Percentiles rank a stretch among this genome's conserved stretches.
Evolutionary conservation across 2,329 filamentous ascomycete genomes (phyloP).

Genomic region (Fusarium equiseti): DNA sequence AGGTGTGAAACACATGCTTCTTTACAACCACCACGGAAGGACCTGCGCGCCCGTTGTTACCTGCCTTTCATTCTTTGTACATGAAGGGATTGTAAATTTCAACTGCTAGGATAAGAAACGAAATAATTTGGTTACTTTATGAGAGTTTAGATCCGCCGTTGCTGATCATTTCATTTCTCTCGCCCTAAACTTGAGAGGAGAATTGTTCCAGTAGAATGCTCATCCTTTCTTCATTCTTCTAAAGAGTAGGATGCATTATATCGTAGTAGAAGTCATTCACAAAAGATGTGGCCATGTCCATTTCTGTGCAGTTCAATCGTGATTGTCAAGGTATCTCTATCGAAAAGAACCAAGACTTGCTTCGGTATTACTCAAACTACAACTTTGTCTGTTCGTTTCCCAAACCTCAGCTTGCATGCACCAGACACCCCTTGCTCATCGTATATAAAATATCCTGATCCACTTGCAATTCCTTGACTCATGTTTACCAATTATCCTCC

Average conservation of each 20-base stretch:
- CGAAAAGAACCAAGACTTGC: neutral
- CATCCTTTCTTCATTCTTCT: neutral
- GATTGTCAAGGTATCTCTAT: neutral
- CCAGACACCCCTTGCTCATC: neutral
- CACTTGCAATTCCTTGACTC: neutral
- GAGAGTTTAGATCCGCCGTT: neutral
- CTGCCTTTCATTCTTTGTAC: neutral
- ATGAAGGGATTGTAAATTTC: neutral
- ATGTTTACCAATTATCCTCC: constrained; percentile 3
- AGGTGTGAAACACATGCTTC: neutral
- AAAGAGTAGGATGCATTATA: neutral
- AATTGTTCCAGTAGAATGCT: neutral
- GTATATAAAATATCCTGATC: constrained; percentile 7
- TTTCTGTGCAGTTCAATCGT: neutral
- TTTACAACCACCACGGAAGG: too few relatives aligned
- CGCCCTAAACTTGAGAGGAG: neutral
- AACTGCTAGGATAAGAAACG: neutral
- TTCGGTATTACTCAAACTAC: neutral
- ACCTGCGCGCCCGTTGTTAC: neutral
- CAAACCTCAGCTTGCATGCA: neutral
- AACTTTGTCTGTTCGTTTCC: neutral
- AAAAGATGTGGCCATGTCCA: neutral
- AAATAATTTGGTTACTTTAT: neutral
- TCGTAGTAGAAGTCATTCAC: neutral
- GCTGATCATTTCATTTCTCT: neutral